A percentile compares a stretch with the other conserved stretches of the same genome.
phyloP scores from a whole-genome alignment of 2,329 filamentous ascomycete species.

The Fusarium euwallaceae region DNA sequence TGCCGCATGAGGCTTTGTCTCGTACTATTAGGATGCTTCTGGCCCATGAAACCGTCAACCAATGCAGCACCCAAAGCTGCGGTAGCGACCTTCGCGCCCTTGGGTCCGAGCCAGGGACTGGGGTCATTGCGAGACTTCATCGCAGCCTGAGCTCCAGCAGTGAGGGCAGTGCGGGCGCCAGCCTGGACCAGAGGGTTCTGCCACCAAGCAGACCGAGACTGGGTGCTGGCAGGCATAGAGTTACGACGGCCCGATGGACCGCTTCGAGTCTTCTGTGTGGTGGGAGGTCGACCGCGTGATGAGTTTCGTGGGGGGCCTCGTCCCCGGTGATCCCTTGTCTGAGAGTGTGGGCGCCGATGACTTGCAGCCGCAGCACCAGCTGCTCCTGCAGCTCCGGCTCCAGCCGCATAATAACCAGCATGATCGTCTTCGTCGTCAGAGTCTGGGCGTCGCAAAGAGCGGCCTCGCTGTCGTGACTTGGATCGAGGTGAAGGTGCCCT shows the following conservation, averaged over 20 bases:
- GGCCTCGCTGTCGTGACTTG: conserved; percentile 29
- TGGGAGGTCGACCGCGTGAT: conserved; percentile 42
- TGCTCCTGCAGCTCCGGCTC: conserved; percentile 10
- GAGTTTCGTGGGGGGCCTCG: conserved; percentile 32
- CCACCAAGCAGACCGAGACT: conserved; percentile 50
- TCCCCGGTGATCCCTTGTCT: conserved; percentile 33
- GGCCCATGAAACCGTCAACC: conserved; percentile 60
- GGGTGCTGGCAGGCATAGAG: conserved; percentile 51
- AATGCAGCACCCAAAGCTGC: conserved; percentile 63
- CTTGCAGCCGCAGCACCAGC: conserved; percentile 16
- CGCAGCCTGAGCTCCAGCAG: conserved; percentile 63
- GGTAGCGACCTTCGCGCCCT: conserved; percentile 63
- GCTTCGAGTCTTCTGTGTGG: conserved; percentile 30
- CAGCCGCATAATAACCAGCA: conserved; percentile 26
- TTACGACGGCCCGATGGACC: conserved; percentile 45
- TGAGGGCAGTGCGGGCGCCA: conserved; percentile 61
- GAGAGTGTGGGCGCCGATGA: conserved; percentile 43
- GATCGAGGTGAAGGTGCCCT: conserved; percentile 29
- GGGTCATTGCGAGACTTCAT: conserved; percentile 61
- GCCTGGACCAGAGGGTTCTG: conserved; percentile 55
- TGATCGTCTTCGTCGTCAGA: conserved; percentile 37
- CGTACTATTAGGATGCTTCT: conserved; percentile 48
- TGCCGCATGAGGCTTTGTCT: conserved; percentile 45
- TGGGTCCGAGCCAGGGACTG: conserved; percentile 62
- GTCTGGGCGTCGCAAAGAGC: conserved; percentile 24